Base-by-base conservation (phyloP, 2,329 filamentous ascomycete species). In the Calonectria pseudoreteaudii region DNA sequence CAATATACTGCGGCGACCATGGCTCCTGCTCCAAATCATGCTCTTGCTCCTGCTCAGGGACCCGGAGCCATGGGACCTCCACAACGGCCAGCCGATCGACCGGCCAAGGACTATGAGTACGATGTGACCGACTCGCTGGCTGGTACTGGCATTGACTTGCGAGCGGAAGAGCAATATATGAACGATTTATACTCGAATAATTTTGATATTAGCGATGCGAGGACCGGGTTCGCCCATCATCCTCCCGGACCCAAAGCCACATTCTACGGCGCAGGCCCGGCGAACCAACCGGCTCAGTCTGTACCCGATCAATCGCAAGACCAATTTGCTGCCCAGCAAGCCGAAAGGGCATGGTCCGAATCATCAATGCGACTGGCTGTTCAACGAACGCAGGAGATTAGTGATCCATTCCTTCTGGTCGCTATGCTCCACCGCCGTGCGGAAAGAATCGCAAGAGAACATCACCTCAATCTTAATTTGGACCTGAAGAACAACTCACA, bases 71-170 rank as follows among this genome's bases (percentile, higher is more conserved):
- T 91, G 90, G 90, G 89, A 0, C 91, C 86, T 74, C 91, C 90
- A 79, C 92, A 89, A 79, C 91, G 90, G 80, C 91, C 88, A 72
- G 87, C 88, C 23, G 93, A 94, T 71, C 88, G 88, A 76, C 90
- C 91, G 53, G 88, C 90, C 16, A 95, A 92, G 76, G 89, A 90
- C 69, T 88, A 88, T 70, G 87, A 91, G 71, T 92, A 96, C 79
- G 95, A 98, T 80, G 90, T 96, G 58, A 94, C 93, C 77, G 96
- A 98, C 85, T 94, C 95, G 66, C 85, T 98, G 69, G 93, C 93
- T 23, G 94, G 94, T 23, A 96, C 95, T 20, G 95, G 95, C 65
- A 95, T 98, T 76, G 94, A 98, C 86, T 85, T 98, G 60, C 92
- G 93, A 72, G 95, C 95, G 76, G 96, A 98, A 83, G 95, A 97